Evolutionary conservation across 306 rosid species (phyloP).

Genomic region (Fragaria nilgerrensis): DNA sequence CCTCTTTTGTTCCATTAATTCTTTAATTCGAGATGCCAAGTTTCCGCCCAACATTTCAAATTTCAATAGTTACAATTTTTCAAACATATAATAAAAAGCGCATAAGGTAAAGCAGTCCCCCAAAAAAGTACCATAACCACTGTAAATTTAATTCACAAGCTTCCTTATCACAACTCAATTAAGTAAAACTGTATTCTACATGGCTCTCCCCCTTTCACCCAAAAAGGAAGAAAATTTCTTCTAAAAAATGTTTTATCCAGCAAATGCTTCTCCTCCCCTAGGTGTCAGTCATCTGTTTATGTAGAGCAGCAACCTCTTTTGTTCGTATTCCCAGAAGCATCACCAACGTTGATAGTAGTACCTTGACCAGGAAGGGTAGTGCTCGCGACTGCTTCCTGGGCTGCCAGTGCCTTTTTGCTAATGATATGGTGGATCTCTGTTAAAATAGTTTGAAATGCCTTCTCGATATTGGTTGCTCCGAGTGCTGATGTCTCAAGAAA

Average conservation of each 20-base stretch:
- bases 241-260: constrained; percentile 35
- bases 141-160: constrained; percentile 45
- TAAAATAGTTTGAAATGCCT: constrained; percentile 96
- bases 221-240: constrained; percentile 24
- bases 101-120: constrained; percentile 36
- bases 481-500: constrained; percentile 98
- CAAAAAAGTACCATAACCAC: constrained; percentile 43
- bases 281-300: constrained; percentile 31
- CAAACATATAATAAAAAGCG: constrained; percentile 42
- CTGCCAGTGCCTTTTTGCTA: constrained; percentile 97
- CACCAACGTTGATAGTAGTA: constrained; percentile 85
- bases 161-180: constrained; percentile 49
- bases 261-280: constrained; percentile 25
- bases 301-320: constrained; percentile 80
- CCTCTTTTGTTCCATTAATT: constrained; percentile 17
- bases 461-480: constrained; percentile 90
- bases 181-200: constrained; percentile 66
- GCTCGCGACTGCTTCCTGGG: constrained; percentile 75
- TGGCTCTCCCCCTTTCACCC: constrained; percentile 48
- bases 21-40: constrained; percentile 22
- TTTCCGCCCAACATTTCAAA: constrained; percentile 32
- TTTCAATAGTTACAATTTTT: constrained; percentile 36
- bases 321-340: constrained; percentile 50
- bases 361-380: constrained; percentile 80
- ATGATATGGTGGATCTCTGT: constrained; percentile 91